These are phyloP conservation scores for Trichoderma simmonsii DNA, from an alignment of 2,329 filamentous ascomycete species.

Conservation along the genomic window DNA sequence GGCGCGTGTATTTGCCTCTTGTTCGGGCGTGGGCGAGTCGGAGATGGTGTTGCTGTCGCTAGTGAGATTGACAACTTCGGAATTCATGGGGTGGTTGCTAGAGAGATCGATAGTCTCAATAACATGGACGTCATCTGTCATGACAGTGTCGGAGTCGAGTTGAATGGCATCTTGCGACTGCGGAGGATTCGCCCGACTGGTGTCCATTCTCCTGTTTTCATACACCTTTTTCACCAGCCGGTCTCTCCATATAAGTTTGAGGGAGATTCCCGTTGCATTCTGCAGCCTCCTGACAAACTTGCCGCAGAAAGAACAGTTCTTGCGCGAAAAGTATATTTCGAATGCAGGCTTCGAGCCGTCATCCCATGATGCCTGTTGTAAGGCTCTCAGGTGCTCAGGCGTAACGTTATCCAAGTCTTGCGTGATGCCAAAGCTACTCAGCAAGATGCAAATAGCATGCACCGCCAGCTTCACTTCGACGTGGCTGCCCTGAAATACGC, in stretches of 20 bases:
- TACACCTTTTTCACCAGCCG: constrained; percentile 31
- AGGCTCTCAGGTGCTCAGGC: constrained; percentile 22
- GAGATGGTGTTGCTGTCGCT: neutral
- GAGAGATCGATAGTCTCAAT: constrained; percentile 25
- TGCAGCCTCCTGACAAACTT: constrained; percentile 27
- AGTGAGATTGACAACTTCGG: constrained; percentile 17
- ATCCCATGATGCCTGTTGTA: constrained; percentile 26
- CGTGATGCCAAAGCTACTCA: constrained; percentile 28
- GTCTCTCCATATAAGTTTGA: constrained; percentile 30
- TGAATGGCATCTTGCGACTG: neutral
- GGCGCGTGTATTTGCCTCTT: neutral
- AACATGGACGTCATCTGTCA: constrained; percentile 19
- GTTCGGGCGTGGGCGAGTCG: neutral
- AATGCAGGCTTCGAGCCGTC: constrained; percentile 29
- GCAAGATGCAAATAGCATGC: constrained; percentile 30
- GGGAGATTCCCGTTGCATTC: constrained; percentile 27
- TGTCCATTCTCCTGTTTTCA: neutral
- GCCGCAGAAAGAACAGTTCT: constrained; percentile 31
- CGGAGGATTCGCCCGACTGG: neutral
- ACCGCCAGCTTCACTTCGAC: constrained; percentile 41
- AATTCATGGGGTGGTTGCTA: neutral
- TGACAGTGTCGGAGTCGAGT: constrained; percentile 13
- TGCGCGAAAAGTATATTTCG: constrained; percentile 37
- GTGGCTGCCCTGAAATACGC: constrained; percentile 35
- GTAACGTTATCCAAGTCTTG: constrained; percentile 25